Evolutionary conservation across 2,329 filamentous ascomycete species (phyloP).

Genomic region (Myriosclerotinia curreyana): DNA sequence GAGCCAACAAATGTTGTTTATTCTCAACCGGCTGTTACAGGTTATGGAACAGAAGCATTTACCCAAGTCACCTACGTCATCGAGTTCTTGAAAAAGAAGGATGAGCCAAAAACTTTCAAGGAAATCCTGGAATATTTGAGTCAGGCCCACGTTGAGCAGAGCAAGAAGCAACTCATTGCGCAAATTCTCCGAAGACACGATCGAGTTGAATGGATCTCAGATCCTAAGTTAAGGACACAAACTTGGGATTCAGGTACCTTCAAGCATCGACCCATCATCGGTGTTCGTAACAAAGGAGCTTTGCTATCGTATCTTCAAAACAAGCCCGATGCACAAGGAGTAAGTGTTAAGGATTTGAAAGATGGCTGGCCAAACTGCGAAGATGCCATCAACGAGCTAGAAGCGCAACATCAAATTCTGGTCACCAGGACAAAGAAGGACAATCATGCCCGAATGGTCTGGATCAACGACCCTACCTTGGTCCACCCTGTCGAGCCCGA

Average conservation of each 20-base stretch:
- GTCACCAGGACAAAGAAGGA: slow-evolving; percentile 93
- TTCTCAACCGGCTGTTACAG: slow-evolving; percentile 73
- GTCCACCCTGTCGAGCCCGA: slow-evolving; percentile 74
- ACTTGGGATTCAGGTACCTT: slow-evolving; percentile 71
- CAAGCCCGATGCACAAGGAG: slow-evolving; percentile 75
- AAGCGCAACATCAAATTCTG: slow-evolving; percentile 73
- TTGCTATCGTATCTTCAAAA: slow-evolving; percentile 78
- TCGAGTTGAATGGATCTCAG: slow-evolving; percentile 56
- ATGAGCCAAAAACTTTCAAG: slow-evolving; percentile 64
- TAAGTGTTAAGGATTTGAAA: slow-evolving; percentile 86
- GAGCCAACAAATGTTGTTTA: slow-evolving; percentile 59
- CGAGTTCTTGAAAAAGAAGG: slow-evolving; percentile 74
- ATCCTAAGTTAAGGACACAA: slow-evolving; percentile 60
- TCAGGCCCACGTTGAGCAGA: slow-evolving; percentile 59
- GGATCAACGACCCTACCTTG: slow-evolving; percentile 80
- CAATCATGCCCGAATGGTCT: slow-evolving; percentile 78
- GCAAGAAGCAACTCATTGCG: slow-evolving; percentile 61
- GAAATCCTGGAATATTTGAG: slow-evolving; percentile 81
- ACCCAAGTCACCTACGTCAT: slow-evolving; percentile 87
- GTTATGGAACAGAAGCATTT: slow-evolving; percentile 75
- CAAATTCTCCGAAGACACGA: slow-evolving; percentile 65
- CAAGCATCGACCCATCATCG: slow-evolving; percentile 77
- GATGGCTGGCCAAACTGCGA: slow-evolving; percentile 92
- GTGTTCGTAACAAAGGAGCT: slow-evolving; percentile 73
- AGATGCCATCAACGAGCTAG: slow-evolving; percentile 72